These are phyloP conservation scores for Penicillium flavigenum DNA, from an alignment of 495 filamentous ascomycete species.

Conservation along the genomic window DNA sequence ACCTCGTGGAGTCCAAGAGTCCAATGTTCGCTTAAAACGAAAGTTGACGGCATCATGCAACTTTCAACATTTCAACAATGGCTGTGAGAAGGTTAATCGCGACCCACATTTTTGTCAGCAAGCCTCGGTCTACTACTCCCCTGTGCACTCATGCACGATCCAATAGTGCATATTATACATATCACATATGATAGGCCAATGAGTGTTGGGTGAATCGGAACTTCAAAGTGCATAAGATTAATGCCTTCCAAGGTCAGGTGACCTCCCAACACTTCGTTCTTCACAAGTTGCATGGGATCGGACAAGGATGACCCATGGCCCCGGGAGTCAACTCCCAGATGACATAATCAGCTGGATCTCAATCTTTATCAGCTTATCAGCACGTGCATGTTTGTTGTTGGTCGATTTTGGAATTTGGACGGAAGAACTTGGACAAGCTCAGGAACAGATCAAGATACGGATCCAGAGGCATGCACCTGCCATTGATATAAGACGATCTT, in stretches of 20 bases:
- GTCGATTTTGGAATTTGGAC: slow-evolving; percentile 1
- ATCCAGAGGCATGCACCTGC: neutral
- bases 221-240: no score
- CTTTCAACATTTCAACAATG: neutral
- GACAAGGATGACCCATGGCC: neutral
- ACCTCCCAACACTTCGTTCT: no score
- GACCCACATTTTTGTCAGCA: slow-evolving; percentile 1
- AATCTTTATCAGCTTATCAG: slow-evolving; percentile 7
- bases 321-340: neutral
- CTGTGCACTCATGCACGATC: neutral
- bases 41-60: neutral
- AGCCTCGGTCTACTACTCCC: neutral
- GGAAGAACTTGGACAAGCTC: neutral
- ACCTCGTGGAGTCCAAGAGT: neutral
- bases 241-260: neutral
- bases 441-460: neutral
- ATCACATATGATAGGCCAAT: neutral
- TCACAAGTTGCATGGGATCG: no score
- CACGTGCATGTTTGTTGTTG: slow-evolving; percentile 15
- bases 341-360: neutral
- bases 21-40: neutral
- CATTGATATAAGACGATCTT: neutral
- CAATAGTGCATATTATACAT: neutral
- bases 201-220: no score
- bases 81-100: neutral